Conservation (phyloP, 306 rosid genomes). For the Gynostemma pentaphyllum region DNA sequence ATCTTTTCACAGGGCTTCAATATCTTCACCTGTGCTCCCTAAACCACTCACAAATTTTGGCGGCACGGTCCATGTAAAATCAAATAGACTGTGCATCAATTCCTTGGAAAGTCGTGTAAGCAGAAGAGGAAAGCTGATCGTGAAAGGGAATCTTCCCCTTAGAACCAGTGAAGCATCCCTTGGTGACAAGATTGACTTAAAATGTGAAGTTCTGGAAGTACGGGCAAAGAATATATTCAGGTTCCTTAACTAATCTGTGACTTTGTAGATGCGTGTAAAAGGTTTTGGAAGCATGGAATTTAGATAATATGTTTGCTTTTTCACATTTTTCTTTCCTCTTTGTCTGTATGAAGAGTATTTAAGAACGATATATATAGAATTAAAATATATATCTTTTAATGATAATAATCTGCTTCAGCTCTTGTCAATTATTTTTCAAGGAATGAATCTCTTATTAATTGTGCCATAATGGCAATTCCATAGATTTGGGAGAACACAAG, state of each 20-base stretch:
- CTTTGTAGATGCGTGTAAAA: background rate
- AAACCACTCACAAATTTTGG: conserved; percentile 72
- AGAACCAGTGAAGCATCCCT: conserved; percentile 63
- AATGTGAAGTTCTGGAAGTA: conserved; percentile 84
- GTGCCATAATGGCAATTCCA: no score
- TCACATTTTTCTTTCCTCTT: no score
- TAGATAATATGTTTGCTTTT: background rate
- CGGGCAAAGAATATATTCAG: conserved; percentile 64
- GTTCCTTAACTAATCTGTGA: conserved; percentile 24
- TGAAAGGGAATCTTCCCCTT: conserved; percentile 93
- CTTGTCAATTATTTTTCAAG: no score
- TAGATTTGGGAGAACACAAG: no score
- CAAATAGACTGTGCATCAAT: conserved; percentile 70
- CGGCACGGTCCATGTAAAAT: conserved; percentile 72
- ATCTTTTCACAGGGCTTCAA: conserved; percentile 72
- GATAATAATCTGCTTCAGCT: no score
- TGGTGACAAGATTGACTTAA: conserved; percentile 71
- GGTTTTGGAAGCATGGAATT: background rate
- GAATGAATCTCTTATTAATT: no score
- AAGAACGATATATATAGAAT: background rate
- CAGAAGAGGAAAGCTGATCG: conserved; percentile 68
- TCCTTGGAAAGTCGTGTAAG: conserved; percentile 83
- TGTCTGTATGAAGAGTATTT: background rate
- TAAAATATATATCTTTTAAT: no score
- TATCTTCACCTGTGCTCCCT: conserved; percentile 77